Conservation (phyloP, 768 basidiomycete genomes). For the Rhizopogon vulgaris region DNA sequence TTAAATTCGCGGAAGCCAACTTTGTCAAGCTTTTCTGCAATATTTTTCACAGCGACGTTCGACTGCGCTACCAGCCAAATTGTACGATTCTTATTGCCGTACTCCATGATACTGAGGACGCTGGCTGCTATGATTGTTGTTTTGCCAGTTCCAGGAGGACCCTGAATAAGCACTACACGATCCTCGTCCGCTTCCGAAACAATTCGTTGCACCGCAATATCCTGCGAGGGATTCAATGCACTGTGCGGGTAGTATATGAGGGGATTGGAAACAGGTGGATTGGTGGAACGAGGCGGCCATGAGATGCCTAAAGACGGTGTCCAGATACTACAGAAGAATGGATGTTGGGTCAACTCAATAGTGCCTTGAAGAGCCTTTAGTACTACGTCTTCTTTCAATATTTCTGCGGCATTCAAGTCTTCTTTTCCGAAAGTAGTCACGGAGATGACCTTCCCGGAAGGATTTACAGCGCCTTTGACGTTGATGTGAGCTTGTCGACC, state of each 20-base stretch:
- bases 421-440: slow-evolving; percentile 51
- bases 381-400: slow-evolving; percentile 15
- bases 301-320: slow-evolving; percentile 10
- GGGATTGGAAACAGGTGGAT: not conserved
- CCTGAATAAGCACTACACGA: slow-evolving; percentile 24
- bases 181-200: slow-evolving; percentile 17
- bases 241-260: not conserved
- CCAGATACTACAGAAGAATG: slow-evolving; percentile 25
- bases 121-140: slow-evolving; percentile 37
- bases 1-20: slow-evolving; percentile 29
- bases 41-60: slow-evolving; percentile 48
- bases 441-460: slow-evolving; percentile 10
- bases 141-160: slow-evolving; percentile 41
- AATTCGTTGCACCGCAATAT: slow-evolving; percentile 21
- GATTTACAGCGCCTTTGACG: slow-evolving; percentile 17
- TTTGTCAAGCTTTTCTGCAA: slow-evolving; percentile 38
- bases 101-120: slow-evolving; percentile 17
- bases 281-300: slow-evolving; percentile 9
- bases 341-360: slow-evolving; percentile 11
- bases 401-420: slow-evolving; percentile 50
- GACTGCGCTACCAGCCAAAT: slow-evolving; percentile 43
- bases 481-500: slow-evolving; percentile 34
- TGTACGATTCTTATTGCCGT: slow-evolving; percentile 6
- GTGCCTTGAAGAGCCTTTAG: slow-evolving; percentile 14
- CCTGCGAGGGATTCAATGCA: slow-evolving; percentile 23